Base-by-base conservation (phyloP, 2,329 filamentous ascomycete genomes). In the Dissoconium aciculare region DNA sequence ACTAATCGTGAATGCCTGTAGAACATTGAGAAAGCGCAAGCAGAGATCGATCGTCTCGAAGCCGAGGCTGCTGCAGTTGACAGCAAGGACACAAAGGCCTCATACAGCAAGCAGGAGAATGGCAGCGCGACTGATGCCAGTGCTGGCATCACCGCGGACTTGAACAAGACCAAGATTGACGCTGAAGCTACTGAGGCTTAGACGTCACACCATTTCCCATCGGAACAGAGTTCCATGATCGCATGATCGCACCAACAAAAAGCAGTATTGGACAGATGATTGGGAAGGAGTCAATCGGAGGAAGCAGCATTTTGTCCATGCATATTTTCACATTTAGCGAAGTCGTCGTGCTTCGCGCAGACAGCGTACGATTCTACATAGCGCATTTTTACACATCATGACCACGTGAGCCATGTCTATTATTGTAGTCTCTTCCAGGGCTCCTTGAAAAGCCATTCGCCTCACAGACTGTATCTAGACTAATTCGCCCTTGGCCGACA, bases 11-110 rank as follows among this genome's bases (percentile, higher is more conserved):
- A 14, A 29, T 50, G 61, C 16, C 5, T 5, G 23, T 50, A 95
- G 89, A 98, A 98, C 67, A 78, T 95, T 38, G 81, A 83, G 41
- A 93, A 94, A 61, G 89, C 89, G 38, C 79, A 93, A 66, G 87
- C 87, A 59, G 84, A 94, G 58, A 91, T 98, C 40, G 82, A 85
- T 54, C 75, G 76, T 45, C 71, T 95, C 26, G 71, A 76, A 45
- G 62, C 67, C 33, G 87, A 94, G 54, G 74, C 75, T 33, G 64
- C 58, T 38, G 65, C 65, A 41, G 58, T 59, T 40, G 59, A 57
- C 39, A 59, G 55, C 43, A 49, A 60, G n/a, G 25, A 21, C 10
- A 38, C 30, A 62, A 66, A 43, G 47, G 52, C 39, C 55, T 23
- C 19, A 23, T 8, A n/a, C 19, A 23, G n/a, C 8, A 23, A 8